Percentiles rank a stretch among this genome's conserved stretches.
phyloP scores from a whole-genome alignment of 2,329 filamentous ascomycete genomes.

The Verticillium nubilum region DNA sequence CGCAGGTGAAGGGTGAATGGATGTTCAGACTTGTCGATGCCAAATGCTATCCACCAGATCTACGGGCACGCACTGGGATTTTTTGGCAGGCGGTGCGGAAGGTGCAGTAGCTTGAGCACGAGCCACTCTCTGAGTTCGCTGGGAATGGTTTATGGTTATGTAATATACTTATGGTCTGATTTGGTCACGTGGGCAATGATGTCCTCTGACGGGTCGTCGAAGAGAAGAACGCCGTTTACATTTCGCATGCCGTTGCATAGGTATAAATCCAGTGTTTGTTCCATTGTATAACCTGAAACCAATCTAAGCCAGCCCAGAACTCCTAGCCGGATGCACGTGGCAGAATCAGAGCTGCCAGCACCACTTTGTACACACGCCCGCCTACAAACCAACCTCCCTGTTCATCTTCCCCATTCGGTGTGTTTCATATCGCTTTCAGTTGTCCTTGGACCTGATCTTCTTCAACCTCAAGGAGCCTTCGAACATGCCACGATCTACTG shows the following conservation, averaged over 20 bases:
- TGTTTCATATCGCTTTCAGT: conserved; percentile 28
- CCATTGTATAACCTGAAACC: not conserved
- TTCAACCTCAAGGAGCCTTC: conserved; percentile 80
- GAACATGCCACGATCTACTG: conserved; percentile 84
- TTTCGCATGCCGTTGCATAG: not conserved
- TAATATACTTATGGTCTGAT: not conserved
- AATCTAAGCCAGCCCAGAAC: conserved; percentile 7
- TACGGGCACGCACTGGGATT: not conserved
- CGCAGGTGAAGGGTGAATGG: not conserved
- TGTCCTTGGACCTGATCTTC: conserved; percentile 70
- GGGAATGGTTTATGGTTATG: no score
- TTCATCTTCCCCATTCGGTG: not conserved
- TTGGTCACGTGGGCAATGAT: not conserved
- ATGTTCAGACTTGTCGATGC: not conserved
- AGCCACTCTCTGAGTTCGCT: no score
- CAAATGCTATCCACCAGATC: not conserved
- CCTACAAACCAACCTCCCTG: not conserved
- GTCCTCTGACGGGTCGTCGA: not conserved
- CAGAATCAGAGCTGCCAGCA: conserved; percentile 4
- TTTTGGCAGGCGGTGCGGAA: not conserved
- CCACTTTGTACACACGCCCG: conserved; percentile 5
- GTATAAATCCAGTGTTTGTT: not conserved
- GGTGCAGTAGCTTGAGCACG: not conserved
- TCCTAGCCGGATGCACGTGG: conserved; percentile 13
- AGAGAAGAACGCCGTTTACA: not conserved